A percentile compares a stretch with the other conserved stretches of the same genome.
phyloP scores from a whole-genome alignment of 140 eudicot genomes.

The Anethum foeniculum region DNA sequence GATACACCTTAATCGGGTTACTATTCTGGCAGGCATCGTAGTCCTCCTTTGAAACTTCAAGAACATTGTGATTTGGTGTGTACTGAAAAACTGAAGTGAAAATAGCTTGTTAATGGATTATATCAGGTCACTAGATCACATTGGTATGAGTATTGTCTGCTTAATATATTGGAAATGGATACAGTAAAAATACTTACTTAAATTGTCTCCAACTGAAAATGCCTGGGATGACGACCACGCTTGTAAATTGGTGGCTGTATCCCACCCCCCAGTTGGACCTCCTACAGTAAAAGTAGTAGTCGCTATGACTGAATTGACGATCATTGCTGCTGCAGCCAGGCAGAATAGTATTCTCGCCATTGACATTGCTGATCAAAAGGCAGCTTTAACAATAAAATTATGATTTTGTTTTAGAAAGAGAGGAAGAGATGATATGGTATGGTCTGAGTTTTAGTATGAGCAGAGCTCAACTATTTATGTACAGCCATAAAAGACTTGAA shows the following conservation, averaged over 20 bases:
- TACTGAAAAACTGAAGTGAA: conserved; percentile 38
- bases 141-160: background rate
- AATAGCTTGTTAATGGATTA: background rate
- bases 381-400: background rate
- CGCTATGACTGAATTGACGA: conserved; percentile 31
- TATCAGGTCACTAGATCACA: background rate
- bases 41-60: conserved; percentile 47
- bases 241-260: conserved; percentile 26
- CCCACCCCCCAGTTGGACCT: conserved; percentile 55
- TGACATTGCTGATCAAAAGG: conserved; percentile 20
- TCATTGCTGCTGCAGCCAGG: conserved; percentile 32
- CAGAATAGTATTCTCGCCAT: conserved; percentile 28
- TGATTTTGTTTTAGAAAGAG: background rate
- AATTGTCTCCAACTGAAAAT: conserved; percentile 52
- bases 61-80: conserved; percentile 37
- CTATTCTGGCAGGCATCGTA: conserved; percentile 42
- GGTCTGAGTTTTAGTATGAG: background rate
- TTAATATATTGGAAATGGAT: background rate
- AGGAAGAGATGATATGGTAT: too few species aligned
- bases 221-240: conserved; percentile 56
- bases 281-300: conserved; percentile 51
- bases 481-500: too few species aligned
- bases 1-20: conserved; percentile 19
- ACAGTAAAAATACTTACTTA: conserved; percentile 28
- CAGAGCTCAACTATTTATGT: background rate